A percentile compares a stretch with the other conserved stretches of the same genome.
These are phyloP conservation scores for Trifolium pratense DNA, from an alignment of 306 rosid species.

Conservation along the genomic window DNA sequence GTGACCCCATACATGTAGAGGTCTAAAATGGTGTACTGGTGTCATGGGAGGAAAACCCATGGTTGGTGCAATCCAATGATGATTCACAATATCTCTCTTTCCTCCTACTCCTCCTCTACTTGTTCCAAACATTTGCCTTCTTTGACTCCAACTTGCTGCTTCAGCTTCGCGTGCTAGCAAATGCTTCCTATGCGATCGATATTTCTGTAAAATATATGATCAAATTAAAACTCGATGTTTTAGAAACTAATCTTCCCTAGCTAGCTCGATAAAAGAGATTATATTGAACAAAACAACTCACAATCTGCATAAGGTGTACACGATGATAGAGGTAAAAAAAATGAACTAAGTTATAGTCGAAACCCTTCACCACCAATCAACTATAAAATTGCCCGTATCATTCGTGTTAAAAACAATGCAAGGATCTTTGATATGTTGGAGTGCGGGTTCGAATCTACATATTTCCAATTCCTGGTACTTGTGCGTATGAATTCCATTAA, in stretches of 20 bases:
- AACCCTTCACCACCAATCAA: no score
- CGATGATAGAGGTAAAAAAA: no score
- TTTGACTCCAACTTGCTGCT: slow-evolving; percentile 89
- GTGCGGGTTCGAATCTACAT: no score
- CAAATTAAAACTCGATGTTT: not conserved
- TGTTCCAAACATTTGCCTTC: slow-evolving; percentile 64
- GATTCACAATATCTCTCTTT: slow-evolving; percentile 63
- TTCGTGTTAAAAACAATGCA: no score
- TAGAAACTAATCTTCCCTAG: not conserved
- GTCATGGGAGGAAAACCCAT: slow-evolving; percentile 82
- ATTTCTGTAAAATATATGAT: slow-evolving; percentile 60
- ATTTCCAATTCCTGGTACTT: no score
- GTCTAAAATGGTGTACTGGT: slow-evolving; percentile 67
- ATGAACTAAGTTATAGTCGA: no score
- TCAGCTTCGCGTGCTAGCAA: slow-evolving; percentile 93
- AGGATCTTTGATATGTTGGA: no score
- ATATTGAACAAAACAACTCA: no score
- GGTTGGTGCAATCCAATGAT: slow-evolving; percentile 76
- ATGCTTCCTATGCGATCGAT: slow-evolving; percentile 89
- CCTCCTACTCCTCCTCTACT: slow-evolving; percentile 38
- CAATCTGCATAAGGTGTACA: no score
- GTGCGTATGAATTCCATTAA: no score
- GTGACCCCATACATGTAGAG: slow-evolving; percentile 98
- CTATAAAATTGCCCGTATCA: no score
- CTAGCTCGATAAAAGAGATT: not conserved